Conservation (phyloP, 257 asterid genomes). For the Hygrophila difformis region DNA sequence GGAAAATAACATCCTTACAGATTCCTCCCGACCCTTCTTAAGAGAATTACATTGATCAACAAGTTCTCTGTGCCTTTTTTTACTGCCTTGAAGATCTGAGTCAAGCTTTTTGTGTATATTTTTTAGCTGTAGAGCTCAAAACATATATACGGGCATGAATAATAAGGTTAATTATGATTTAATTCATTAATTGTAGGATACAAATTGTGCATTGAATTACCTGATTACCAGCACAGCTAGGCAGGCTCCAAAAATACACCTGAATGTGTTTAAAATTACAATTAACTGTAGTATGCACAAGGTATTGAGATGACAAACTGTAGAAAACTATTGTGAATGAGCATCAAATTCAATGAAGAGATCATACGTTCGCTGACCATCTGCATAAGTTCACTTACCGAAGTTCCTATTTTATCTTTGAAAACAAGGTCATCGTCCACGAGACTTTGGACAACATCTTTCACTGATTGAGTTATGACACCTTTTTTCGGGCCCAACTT, state of each 20-base stretch:
- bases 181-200: constrained; percentile 2
- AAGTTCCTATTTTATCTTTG: constrained; percentile 97
- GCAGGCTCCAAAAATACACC: constrained; percentile 99
- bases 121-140: constrained; percentile 51
- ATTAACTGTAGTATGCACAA: constrained; percentile 8
- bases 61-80: constrained; percentile 56
- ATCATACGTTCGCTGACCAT: constrained; percentile 1
- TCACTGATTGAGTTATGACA: constrained; percentile 85
- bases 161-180: constrained; percentile 6
- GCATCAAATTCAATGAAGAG: neutral
- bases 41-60: constrained; percentile 57
- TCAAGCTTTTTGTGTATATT: constrained; percentile 61
- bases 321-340: constrained; percentile 7
- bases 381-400: constrained; percentile 52
- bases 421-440: constrained; percentile 95
- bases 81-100: constrained; percentile 60
- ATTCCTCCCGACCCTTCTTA: constrained; percentile 90
- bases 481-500: constrained; percentile 92
- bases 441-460: constrained; percentile 81
- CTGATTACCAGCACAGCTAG: constrained; percentile 99
- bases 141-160: constrained; percentile 10
- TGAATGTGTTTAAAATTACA: constrained; percentile 18
- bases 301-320: constrained; percentile 12
- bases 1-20: constrained; percentile 33
- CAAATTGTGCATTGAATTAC: constrained; percentile 26